Base-by-base conservation (phyloP, 371 early-diverging fungal genomes). In the Mortierella polycephala region DNA sequence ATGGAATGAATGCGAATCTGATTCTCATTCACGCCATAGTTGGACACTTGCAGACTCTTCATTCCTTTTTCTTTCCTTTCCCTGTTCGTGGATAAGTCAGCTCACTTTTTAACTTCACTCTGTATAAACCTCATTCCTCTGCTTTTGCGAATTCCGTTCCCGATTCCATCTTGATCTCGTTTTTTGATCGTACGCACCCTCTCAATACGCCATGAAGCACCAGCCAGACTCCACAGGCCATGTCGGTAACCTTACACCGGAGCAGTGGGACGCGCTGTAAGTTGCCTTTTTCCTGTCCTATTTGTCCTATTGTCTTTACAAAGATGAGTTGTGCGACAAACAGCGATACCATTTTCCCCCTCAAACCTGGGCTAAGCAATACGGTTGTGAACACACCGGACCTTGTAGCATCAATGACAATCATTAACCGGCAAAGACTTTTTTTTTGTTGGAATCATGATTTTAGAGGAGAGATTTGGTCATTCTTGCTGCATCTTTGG, bases 201-300 rank as follows among this genome's bases (percentile, higher is more conserved):
- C 11, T 23, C 50, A 40, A 57, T 40, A 39, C 23, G 5, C 14
- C 13, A 75, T 75, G 75, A 75, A 57, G 69, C 67, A 67, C 20
- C 60, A 62, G 20, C 40, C 62, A 58, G 67, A 57, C 12, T 18
- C 56, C 7, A 62, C 67, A 18, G 76, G 76, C 45, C 76, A 75
- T 64, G 60, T 71, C 58, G 73, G 72, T 9, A 64, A 46, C 60
- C 66, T 77, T 18, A 72, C 66, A 12, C 79, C 68, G 18, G 72
- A 72, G 13, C 79, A 77, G 61, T 77, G 72, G 69, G 72, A 72
- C 16, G 73, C 79, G 0, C 66, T 77, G 79, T 77, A 72, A 72
- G 79, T 66, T 23, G n/a, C 49, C 7, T n/a, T 23, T 14, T 18
- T 47, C 13, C 9, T 23, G 16, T 1, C 13, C 3, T 47, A 7